Base-by-base conservation (phyloP, 1,139 yeast genomes). In the Scheffersomyces illinoinensis region DNA sequence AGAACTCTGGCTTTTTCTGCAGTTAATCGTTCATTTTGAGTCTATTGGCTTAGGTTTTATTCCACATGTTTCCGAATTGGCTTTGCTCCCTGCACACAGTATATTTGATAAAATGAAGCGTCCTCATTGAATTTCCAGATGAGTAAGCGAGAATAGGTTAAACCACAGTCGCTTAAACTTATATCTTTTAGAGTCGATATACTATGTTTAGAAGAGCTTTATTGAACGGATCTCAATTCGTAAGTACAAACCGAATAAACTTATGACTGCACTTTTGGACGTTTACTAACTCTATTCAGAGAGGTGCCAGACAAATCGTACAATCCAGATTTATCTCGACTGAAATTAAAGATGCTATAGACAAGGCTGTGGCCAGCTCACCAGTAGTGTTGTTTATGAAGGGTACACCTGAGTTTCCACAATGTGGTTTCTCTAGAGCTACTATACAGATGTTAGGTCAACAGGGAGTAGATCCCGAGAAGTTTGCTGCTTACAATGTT, bases 401-500 rank as follows among this genome's bases (percentile, higher is more conserved):
- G 72, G 97, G 97, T 12, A 96, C 99, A 0, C 99, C 99, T 1
- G 98, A 93, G 70, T 92, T 91, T 60, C 99, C 99, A 43, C 97
- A 93, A 69, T 96, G 99, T 81, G 99, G 99, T 1, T 96, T 96
- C 71, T 93, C 98, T 6, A 86, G 97, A 70, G 97, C 97, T 56
- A 91, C 98, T 19, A 93, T 96, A 66, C 96, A 92, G 72, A 85
- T 93, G 54, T 83, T 96, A 63, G 98, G 99, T 20, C 96, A 93
- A 73, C 97, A 93, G 73, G 99, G 99, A 59, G 98, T 96, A 46
- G 98, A 96, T 74, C 99, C 99, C 5, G 85, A 80, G 54, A 93
- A 95, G 75, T 93, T 96, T 76, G 98, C 98, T 54, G 99, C 99
- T 48, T 96, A 90, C 77, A 95, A 96, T 70, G 99, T 96, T 0